Percentiles rank a stretch among this genome's conserved stretches.
Conservation (phyloP, 2,329 filamentous ascomycete species). For the Huntiella omanensis region DNA sequence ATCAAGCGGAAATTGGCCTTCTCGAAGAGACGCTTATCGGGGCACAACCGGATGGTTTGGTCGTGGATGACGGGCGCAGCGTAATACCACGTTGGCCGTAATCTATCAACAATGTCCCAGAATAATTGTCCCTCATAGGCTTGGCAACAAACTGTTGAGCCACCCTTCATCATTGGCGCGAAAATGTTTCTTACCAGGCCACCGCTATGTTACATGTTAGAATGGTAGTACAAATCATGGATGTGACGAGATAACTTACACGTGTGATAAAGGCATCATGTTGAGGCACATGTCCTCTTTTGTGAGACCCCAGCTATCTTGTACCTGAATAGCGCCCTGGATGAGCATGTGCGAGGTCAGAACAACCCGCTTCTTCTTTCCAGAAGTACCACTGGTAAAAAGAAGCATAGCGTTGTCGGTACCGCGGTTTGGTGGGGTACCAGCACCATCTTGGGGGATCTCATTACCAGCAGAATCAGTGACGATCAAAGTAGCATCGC, state of each 20-base stretch:
- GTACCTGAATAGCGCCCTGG: constrained; percentile 30
- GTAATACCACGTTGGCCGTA: constrained; percentile 36
- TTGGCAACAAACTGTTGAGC: constrained; percentile 33
- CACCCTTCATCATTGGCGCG: constrained; percentile 33
- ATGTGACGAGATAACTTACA: constrained; percentile 20
- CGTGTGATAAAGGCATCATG: constrained; percentile 40
- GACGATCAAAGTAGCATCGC: constrained; percentile 16
- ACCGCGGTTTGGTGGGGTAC: constrained; percentile 20
- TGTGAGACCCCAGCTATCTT: constrained; percentile 32
- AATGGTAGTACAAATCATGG: neutral
- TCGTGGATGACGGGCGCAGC: constrained; percentile 39
- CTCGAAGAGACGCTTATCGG: constrained; percentile 20
- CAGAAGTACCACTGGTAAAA: constrained; percentile 38
- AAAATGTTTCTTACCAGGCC: constrained; percentile 36
- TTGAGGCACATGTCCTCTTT: constrained; percentile 32
- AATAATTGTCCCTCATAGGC: constrained; percentile 36
- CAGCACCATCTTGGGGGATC: constrained; percentile 9
- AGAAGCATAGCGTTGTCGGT: constrained; percentile 32
- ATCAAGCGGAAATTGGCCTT: constrained; percentile 30
- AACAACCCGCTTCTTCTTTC: constrained; percentile 39
- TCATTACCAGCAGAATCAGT: constrained; percentile 5
- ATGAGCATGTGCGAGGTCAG: constrained; percentile 31
- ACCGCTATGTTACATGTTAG: constrained; percentile 18
- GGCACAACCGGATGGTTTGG: constrained; percentile 29
- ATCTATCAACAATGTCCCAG: constrained; percentile 32